phyloP scores from a whole-genome alignment of 768 basidiomycete genomes.

The Mycena venus region DNA sequence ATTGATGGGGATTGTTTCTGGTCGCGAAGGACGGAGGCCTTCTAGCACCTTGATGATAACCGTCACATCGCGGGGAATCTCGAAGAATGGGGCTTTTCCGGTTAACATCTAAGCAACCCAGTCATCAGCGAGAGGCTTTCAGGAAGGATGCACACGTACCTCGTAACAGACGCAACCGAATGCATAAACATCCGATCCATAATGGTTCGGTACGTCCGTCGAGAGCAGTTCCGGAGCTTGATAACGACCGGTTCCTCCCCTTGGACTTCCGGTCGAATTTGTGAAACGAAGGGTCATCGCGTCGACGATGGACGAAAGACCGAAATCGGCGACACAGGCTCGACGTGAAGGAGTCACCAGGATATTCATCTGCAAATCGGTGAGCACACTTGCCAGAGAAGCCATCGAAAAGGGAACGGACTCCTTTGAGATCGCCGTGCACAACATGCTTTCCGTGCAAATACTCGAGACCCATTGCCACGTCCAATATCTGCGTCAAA shows the following conservation, averaged over 20 bases:
- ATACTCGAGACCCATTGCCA: conserved; percentile 21
- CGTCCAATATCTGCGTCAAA: conserved; percentile 17
- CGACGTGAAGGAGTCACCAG: conserved; percentile 28
- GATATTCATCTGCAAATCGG: conserved; percentile 26
- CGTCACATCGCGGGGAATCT: background rate
- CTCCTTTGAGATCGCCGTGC: conserved; percentile 38
- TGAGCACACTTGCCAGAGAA: no score
- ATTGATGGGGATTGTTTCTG: background rate
- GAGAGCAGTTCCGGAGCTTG: conserved; percentile 19
- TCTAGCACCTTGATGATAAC: background rate
- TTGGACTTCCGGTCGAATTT: conserved; percentile 14
- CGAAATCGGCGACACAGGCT: conserved; percentile 34
- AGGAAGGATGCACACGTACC: background rate
- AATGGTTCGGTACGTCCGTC: background rate
- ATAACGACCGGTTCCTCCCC: conserved; percentile 19
- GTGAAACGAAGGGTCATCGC: conserved; percentile 18
- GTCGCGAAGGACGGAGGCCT: conserved; percentile 12
- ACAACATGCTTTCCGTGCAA: conserved; percentile 26
- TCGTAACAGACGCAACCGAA: conserved; percentile 30
- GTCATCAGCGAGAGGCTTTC: background rate
- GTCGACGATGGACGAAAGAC: conserved; percentile 25
- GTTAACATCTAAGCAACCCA: conserved; percentile 9
- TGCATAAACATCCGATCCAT: conserved; percentile 24
- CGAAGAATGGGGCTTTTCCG: conserved; percentile 16
- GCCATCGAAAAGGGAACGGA: background rate